These are phyloP conservation scores for Talaromyces ruber DNA, from an alignment of 495 filamentous ascomycete species.

Conservation along the genomic window DNA sequence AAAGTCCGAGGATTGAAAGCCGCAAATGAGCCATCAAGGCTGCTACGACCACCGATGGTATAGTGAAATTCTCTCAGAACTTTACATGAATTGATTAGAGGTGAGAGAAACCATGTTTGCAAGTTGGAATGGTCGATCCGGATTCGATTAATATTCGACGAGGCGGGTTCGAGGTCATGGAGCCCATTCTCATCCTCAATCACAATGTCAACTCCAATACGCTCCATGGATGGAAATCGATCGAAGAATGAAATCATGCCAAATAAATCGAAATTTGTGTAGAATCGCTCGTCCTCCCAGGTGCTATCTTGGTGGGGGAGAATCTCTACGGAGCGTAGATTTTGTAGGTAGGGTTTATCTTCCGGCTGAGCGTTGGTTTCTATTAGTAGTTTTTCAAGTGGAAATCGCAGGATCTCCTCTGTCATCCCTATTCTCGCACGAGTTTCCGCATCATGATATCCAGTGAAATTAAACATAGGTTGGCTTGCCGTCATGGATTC, in stretches of 20 bases:
- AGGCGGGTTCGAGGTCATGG: neutral
- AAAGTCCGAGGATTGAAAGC: constrained; percentile 14
- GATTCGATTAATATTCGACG: constrained; percentile 15
- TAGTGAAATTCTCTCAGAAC: constrained; percentile 13
- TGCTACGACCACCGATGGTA: constrained; percentile 13
- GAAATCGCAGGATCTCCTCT: neutral
- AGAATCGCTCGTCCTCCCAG: constrained; percentile 12
- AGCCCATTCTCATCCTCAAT: neutral
- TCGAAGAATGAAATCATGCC: constrained; percentile 6
- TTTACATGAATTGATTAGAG: constrained; percentile 14
- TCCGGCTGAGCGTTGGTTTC: constrained; percentile 6
- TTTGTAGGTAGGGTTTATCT: constrained; percentile 13
- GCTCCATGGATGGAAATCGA: constrained; percentile 16
- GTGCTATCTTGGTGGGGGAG: neutral
- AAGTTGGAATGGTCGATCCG: constrained; percentile 13
- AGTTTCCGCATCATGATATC: neutral
- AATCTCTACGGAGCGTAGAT: constrained; percentile 16
- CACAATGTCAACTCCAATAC: constrained; percentile 10
- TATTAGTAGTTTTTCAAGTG: constrained; percentile 13
- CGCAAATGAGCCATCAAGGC: neutral
- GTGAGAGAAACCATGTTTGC: constrained; percentile 2
- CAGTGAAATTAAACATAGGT: constrained; percentile 5
- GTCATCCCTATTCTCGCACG: neutral
- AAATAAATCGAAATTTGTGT: constrained; percentile 8
- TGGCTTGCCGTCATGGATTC: constrained; percentile 9